These are phyloP conservation scores for Yamadazyma sp. DNA, from an alignment of 1,139 yeast genomes.

Conservation along the genomic window DNA sequence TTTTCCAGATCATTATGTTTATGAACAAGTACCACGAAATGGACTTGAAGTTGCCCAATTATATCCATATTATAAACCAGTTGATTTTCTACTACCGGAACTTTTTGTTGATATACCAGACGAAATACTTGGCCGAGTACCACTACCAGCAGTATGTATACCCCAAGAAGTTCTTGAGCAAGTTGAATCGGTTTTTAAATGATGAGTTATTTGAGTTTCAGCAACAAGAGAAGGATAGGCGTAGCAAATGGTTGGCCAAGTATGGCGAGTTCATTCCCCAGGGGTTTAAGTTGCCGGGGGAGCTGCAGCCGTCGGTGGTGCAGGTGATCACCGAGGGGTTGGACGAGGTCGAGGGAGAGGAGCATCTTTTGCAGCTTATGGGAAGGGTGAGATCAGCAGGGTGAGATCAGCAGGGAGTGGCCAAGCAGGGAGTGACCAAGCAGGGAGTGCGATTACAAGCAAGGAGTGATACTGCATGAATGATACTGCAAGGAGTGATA, in stretches of 20 bases:
- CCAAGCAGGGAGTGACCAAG: neutral
- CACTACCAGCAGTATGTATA: slow-evolving; percentile 42
- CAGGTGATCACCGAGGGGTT: slow-evolving; percentile 47
- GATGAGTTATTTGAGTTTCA: slow-evolving; percentile 35
- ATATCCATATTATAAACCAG: slow-evolving; percentile 28
- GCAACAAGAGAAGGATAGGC: slow-evolving; percentile 33
- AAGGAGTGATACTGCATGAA: too few relatives aligned
- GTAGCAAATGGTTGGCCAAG: slow-evolving; percentile 37
- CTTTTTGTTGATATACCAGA: slow-evolving; percentile 32
- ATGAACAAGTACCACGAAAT: slow-evolving; percentile 19
- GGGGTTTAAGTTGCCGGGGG: slow-evolving; percentile 44
- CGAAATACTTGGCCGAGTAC: slow-evolving; percentile 39
- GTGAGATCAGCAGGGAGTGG: neutral
- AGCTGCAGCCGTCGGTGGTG: slow-evolving; percentile 38
- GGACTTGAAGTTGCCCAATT: slow-evolving; percentile 17
- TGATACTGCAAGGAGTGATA: too few relatives aligned
- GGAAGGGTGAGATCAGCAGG: slow-evolving; percentile 4
- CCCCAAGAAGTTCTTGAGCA: slow-evolving; percentile 36
- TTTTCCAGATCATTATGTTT: slow-evolving; percentile 27
- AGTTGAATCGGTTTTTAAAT: slow-evolving; percentile 33
- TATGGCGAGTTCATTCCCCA: slow-evolving; percentile 43
- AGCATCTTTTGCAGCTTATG: slow-evolving; percentile 24
- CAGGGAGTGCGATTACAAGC: too few relatives aligned
- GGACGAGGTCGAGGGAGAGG: slow-evolving; percentile 24
- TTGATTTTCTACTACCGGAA: slow-evolving; percentile 38